Conservation (phyloP, 140 eudicot genomes). For the Ambrosia hybrid region DNA sequence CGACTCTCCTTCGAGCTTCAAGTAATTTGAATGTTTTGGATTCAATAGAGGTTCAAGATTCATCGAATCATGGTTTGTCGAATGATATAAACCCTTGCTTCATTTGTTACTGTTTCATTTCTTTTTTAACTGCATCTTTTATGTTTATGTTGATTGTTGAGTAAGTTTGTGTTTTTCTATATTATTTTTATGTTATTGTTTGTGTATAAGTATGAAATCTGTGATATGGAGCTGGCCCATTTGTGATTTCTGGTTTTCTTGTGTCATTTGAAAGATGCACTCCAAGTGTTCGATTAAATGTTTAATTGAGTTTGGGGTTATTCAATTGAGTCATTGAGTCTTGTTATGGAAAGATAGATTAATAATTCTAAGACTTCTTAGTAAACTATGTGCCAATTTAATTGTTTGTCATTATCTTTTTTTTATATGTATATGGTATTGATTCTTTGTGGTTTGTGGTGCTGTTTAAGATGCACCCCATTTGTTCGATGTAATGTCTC, state of each 20-base stretch:
- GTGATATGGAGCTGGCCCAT: neutral
- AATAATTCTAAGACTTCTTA: neutral
- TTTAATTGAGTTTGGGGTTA: no score
- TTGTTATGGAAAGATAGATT: neutral
- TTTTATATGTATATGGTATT: neutral
- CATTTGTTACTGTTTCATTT: no score
- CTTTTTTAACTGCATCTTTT: no score
- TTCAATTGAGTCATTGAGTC: neutral
- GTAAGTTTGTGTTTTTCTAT: neutral
- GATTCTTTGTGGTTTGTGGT: neutral
- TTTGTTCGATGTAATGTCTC: neutral
- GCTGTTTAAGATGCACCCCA: slow-evolving; percentile 6
- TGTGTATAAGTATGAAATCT: neutral
- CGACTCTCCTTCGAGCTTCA: neutral
- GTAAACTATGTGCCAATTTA: neutral
- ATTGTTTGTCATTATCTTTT: neutral
- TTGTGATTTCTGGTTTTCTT: slow-evolving; percentile 17
- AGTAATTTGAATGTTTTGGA: neutral
- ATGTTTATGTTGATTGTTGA: no score
- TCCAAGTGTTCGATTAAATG: slow-evolving; percentile 23
- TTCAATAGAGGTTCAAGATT: no score
- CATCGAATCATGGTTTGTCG: no score
- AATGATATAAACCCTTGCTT: no score
- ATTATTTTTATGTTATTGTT: neutral
- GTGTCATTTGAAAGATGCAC: slow-evolving; percentile 20